These are phyloP conservation scores for Beauveria australis DNA, from an alignment of 2,329 filamentous ascomycete species.

Conservation along the genomic window DNA sequence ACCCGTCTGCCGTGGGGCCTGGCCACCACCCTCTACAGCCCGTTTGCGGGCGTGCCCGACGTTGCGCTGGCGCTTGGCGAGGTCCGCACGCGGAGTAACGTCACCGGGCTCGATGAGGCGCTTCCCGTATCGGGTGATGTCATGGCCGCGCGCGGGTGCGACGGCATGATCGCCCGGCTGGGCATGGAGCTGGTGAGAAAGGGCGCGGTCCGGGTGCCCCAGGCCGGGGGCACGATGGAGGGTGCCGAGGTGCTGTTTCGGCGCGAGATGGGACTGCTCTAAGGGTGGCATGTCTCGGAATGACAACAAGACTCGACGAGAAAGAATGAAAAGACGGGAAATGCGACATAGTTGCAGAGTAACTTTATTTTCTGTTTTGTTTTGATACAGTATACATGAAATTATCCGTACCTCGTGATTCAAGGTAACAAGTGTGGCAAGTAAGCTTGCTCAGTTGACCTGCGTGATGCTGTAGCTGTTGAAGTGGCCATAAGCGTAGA, in stretches of 20 bases:
- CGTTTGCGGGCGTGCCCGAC: constrained; percentile 18
- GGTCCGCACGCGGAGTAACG: constrained; percentile 29
- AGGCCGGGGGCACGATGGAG: constrained; percentile 28
- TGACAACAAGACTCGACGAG: neutral
- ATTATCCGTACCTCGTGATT: neutral
- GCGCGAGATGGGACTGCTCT: neutral
- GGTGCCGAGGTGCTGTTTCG: constrained; percentile 19
- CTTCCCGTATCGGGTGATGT: constrained; percentile 34
- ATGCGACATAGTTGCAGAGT: neutral
- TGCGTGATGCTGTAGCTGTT: neutral
- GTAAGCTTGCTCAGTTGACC: neutral
- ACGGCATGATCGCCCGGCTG: constrained; percentile 48
- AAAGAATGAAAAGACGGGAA: neutral
- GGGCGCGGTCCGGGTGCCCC: constrained; percentile 38
- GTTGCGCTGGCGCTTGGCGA: constrained; percentile 35
- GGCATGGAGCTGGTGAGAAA: constrained; percentile 41
- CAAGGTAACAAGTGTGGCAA: neutral
- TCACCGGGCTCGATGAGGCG: constrained; percentile 30
- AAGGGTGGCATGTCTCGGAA: no score
- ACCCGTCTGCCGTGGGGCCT: constrained; percentile 6
- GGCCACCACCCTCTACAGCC: constrained; percentile 23
- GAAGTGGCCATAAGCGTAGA: neutral
- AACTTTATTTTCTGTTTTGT: neutral
- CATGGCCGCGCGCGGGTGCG: constrained; percentile 36
- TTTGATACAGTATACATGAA: neutral